phyloP scores from a whole-genome alignment of 2,329 filamentous ascomycete species.

The Penicillium sclerotigenum region DNA sequence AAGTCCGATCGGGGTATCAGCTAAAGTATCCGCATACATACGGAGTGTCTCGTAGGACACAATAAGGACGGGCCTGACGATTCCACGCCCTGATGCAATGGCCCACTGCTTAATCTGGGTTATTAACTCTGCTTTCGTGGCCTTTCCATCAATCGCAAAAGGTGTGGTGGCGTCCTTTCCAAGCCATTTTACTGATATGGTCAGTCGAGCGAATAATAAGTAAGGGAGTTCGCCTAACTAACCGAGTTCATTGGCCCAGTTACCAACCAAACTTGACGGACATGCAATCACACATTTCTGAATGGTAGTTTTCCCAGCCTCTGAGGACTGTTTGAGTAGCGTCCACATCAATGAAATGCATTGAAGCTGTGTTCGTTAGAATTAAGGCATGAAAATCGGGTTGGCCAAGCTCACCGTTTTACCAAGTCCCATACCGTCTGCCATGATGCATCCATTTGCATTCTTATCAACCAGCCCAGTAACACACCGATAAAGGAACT shows the following conservation, averaged over 20 bases:
- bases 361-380: conserved; percentile 58
- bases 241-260: conserved; percentile 92
- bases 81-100: conserved; percentile 80
- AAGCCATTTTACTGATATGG: conserved; percentile 73
- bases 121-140: conserved; percentile 86
- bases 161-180: conserved; percentile 85
- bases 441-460: conserved; percentile 98
- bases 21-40: conserved; percentile 84
- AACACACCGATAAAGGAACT: conserved; percentile 89
- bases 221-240: conserved; percentile 11
- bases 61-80: conserved; percentile 90
- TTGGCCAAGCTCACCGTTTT: conserved; percentile 62
- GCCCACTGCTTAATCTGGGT: conserved; percentile 93
- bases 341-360: conserved; percentile 98
- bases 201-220: conserved; percentile 17
- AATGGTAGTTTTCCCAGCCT: conserved; percentile 89
- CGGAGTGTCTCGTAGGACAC: conserved; percentile 96
- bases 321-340: conserved; percentile 87
- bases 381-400: neutral
- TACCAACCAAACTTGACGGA: conserved; percentile 90
- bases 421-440: conserved; percentile 96
- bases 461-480: conserved; percentile 93
- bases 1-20: conserved; percentile 83
- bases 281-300: conserved; percentile 97
- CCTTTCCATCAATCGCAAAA: conserved; percentile 96